These are phyloP conservation scores for Candida peoriensis DNA, from an alignment of 805 yeast genomes.

Conservation along the genomic window DNA sequence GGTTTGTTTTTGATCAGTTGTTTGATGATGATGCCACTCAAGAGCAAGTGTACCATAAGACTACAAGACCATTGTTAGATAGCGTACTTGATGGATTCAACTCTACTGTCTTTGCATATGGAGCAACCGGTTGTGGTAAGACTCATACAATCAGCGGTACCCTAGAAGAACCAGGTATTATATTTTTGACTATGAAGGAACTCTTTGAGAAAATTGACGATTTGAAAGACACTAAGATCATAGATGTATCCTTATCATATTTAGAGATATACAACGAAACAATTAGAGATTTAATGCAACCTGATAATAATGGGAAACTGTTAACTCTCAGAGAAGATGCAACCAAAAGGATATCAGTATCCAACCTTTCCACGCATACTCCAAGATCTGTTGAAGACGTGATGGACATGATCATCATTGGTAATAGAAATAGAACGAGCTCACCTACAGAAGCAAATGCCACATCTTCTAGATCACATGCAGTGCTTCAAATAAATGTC, in stretches of 20 bases:
- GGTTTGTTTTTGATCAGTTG: slow-evolving; percentile 76
- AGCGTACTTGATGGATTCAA: slow-evolving; percentile 80
- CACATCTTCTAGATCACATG: slow-evolving; percentile 89
- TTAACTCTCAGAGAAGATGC: slow-evolving; percentile 69
- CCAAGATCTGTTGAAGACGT: slow-evolving; percentile 66
- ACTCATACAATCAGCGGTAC: slow-evolving; percentile 86
- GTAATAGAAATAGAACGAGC: slow-evolving; percentile 72
- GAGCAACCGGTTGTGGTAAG: slow-evolving; percentile 98
- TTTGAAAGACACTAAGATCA: slow-evolving; percentile 44
- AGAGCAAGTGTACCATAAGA: slow-evolving; percentile 56
- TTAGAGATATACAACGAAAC: slow-evolving; percentile 91
- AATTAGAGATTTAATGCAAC: slow-evolving; percentile 70
- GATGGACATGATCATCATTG: slow-evolving; percentile 68
- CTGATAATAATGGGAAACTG: slow-evolving; percentile 41
- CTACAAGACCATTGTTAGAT: slow-evolving; percentile 69
- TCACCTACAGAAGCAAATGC: slow-evolving; percentile 91
- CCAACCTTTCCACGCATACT: slow-evolving; percentile 60
- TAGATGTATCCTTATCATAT: slow-evolving; percentile 66
- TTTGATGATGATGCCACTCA: slow-evolving; percentile 67
- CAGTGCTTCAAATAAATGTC: slow-evolving; percentile 80
- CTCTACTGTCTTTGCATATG: slow-evolving; percentile 92
- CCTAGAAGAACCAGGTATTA: slow-evolving; percentile 69
- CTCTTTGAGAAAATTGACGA: slow-evolving; percentile 59
- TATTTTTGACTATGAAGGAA: slow-evolving; percentile 73
- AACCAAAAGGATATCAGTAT: slow-evolving; percentile 57